Evolutionary conservation across 2,329 filamentous ascomycete genomes (phyloP), one percentile per base, ranked within the genome.

Genomic region (Epichloe typhina): DNA sequence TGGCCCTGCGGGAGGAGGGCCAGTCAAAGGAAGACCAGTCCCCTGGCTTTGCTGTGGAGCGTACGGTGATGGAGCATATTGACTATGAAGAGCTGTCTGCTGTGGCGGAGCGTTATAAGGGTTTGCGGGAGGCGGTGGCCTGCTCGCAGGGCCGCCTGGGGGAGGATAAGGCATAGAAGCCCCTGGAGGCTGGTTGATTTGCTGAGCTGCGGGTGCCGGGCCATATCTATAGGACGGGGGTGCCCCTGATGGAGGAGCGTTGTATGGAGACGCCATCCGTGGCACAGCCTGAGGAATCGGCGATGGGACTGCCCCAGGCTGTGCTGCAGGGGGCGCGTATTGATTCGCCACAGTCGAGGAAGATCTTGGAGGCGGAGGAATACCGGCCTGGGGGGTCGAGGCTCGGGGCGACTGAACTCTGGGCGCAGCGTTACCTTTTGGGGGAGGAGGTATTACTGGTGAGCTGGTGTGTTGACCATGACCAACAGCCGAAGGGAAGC

Each of bases 251-350:
- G 87, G 86, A 50, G 90, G 86, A 38, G 85, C 80, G 60, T 90
- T 88, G 67, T 95, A 96, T 5, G 90, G 90, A 26, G 90, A 95
- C 4, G 84, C 77, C 31, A 84, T 88, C 56, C 88, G 82, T 21
- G 82, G 77, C 48, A 88, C 76, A 19, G 80, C 77, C 41, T 82
- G 74, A 43, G 77, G 77, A 49, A 66, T 58, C 53, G 75, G 69
- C 6, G 74, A 70, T 49, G 79, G 72, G 41, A 83, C 83, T 9
- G 82, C 80, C 58, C 90, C 88, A 3, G 76, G 70, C 73, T 43
- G 79, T 70, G 47, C 81, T 70, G 53, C 81, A 79, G 35, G 77
- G 74, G 36, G 74, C 35, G 65, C 64, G 41, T 69, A 69, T 47
- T 65, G 65, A 54, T 62, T 69, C 37, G 85, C 85, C 15, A 84